Conservation (phyloP, 2,329 filamentous ascomycete genomes). For the Ophiostoma quercus region DNA sequence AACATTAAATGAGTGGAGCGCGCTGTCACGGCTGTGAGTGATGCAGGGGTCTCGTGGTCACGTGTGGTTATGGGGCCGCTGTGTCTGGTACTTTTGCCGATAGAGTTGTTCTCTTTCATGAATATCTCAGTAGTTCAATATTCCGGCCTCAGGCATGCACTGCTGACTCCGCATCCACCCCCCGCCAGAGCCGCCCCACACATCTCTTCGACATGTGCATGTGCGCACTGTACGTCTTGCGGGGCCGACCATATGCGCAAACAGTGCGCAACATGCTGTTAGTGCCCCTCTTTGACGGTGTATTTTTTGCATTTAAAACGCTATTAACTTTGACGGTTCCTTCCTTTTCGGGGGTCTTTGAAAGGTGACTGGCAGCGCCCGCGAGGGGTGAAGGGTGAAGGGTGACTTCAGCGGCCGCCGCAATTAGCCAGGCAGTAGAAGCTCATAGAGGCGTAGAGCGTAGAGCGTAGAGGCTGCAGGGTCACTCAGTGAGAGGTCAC, state of each 20-base stretch:
- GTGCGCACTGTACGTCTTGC: neutral
- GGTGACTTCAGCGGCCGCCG: neutral
- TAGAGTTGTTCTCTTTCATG: too few relatives aligned
- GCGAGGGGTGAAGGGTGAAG: constrained; percentile 15
- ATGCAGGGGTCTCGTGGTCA: neutral
- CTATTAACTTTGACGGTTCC: neutral
- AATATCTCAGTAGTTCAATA: neutral
- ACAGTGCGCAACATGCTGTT: neutral
- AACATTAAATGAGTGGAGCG: neutral
- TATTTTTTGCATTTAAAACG: neutral
- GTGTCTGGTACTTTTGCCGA: too few relatives aligned
- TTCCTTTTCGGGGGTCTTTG: neutral
- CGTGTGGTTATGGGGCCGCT: neutral
- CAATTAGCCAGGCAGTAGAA: neutral
- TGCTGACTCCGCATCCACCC: neutral
- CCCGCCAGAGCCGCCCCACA: constrained; percentile 1
- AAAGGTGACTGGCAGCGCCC: neutral
- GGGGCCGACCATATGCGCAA: neutral
- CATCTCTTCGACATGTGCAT: neutral
- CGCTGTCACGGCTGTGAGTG: neutral
- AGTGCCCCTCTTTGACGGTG: constrained; percentile 15
- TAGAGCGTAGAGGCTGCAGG: too few relatives aligned
- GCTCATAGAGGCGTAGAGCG: too few relatives aligned
- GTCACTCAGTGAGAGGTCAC: too few relatives aligned
- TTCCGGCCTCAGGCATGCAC: neutral